Evolutionary conservation across 208 protist genomes (phyloP).

Genomic region (Plasmodiophora brassicae): DNA sequence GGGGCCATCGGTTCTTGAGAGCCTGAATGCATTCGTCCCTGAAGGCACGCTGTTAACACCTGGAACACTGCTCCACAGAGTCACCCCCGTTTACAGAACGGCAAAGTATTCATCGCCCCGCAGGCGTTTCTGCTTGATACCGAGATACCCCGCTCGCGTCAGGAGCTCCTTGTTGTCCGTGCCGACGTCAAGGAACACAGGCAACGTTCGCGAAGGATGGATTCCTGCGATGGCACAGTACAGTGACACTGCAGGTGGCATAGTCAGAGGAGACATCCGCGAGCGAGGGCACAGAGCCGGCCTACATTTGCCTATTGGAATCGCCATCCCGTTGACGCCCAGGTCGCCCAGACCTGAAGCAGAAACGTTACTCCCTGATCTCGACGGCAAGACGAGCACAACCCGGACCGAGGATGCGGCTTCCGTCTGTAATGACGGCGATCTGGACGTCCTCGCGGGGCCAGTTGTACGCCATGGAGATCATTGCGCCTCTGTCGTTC

Average conservation of each 20-base stretch:
- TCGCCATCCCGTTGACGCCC: slow-evolving; percentile 62
- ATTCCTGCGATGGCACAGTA: slow-evolving; percentile 54
- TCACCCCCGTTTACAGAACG: neutral
- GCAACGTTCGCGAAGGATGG: slow-evolving; percentile 49
- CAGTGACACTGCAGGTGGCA: neutral
- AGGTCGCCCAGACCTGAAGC: slow-evolving; percentile 60
- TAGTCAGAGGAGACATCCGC: neutral
- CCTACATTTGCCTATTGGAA: slow-evolving; percentile 52
- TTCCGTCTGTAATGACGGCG: slow-evolving; percentile 64
- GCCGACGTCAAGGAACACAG: slow-evolving; percentile 55
- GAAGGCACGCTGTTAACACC: neutral
- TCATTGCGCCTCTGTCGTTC: slow-evolving; percentile 26
- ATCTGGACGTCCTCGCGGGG: slow-evolving; percentile 14
- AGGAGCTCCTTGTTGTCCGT: slow-evolving; percentile 52
- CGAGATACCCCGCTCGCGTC: slow-evolving; percentile 49
- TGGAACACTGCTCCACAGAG: neutral
- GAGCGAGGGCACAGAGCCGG: neutral
- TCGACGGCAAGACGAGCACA: neutral
- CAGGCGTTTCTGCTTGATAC: slow-evolving; percentile 38
- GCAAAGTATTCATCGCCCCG: slow-evolving; percentile 50
- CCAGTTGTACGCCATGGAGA: slow-evolving; percentile 44
- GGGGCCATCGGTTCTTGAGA: slow-evolving; percentile 46
- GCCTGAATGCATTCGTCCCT: slow-evolving; percentile 58
- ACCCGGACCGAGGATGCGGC: slow-evolving; percentile 62
- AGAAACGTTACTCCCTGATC: neutral